Base-by-base conservation (phyloP, 371 early-diverging fungal genomes). In the Actinomortierella wolfii region DNA sequence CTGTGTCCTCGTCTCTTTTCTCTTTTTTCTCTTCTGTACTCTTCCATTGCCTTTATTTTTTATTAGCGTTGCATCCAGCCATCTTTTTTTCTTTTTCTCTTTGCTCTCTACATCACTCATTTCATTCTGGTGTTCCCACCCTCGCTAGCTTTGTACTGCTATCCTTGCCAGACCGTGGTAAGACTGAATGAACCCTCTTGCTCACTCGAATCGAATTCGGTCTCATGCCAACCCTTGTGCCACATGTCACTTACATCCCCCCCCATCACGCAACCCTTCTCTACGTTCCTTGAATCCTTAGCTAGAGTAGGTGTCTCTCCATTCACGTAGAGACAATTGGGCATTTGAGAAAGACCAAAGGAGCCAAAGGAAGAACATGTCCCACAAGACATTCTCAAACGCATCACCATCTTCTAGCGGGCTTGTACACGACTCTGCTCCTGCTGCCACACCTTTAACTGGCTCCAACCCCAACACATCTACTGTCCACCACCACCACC, bases 381-480 rank as follows among this genome's bases (percentile, higher is more conserved):
- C 66, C 56, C 66, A 65, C 28, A 54, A 66, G 62, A 44, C 65
- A 51, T 59, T 60, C 47, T 26, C 54, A 34, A 34, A 34, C 34
- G 34, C 34, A 34, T 34, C 34, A 11, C 11, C 34, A 34, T 6
- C 34, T 6, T 34, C 34, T 34, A 11, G 34, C 34, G 34, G 34
- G 4, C 34, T 11, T 34, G 34, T 34, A 11, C 11, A 34, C 11
- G 34, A 34, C 34, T 34, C 34, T 34, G 34, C 34, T 34, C 4
- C 34, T 11, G 34, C 34, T 11, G 11, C 34, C 11, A 34, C 34
- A n/a, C n/a, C n/a, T n/a, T n/a, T n/a, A n/a, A n/a, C n/a, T n/a
- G n/a, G n/a, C n/a, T n/a, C n/a, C n/a, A n/a, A n/a, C 34, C 34
- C 4, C 34, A 34, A 4, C 34, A 6, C 34, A 6, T 6, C 34